phyloP scores from a whole-genome alignment of 2,329 filamentous ascomycete genomes.

The Colletotrichum tanaceti region DNA sequence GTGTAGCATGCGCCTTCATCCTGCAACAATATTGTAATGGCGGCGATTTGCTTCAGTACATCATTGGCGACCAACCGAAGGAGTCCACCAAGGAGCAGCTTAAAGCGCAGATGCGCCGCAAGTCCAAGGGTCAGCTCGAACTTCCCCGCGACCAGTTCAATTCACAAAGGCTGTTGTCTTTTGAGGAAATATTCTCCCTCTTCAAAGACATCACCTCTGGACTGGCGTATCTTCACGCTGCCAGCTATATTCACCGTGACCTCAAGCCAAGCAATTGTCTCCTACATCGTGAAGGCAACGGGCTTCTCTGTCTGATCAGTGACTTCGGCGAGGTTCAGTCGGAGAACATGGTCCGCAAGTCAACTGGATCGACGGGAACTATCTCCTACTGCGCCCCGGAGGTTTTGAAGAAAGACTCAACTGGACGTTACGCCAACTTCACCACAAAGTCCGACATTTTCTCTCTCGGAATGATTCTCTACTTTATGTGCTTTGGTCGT shows the following conservation, averaged over 20 bases:
- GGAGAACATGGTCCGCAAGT: constrained; percentile 83
- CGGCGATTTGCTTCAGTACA: constrained; percentile 88
- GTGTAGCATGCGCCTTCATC: constrained; percentile 94
- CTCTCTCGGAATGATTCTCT: constrained; percentile 96
- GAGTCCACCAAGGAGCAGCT: constrained; percentile 82
- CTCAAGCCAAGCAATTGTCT: constrained; percentile 97
- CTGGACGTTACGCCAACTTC: constrained; percentile 88
- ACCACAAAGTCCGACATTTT: constrained; percentile 99
- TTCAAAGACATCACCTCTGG: constrained; percentile 96
- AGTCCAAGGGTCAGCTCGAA: constrained; percentile 82
- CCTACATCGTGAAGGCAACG: constrained; percentile 79
- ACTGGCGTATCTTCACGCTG: constrained; percentile 86
- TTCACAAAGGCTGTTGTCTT: constrained; percentile 63
- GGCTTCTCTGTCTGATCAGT: constrained; percentile 86
- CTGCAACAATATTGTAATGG: constrained; percentile 97
- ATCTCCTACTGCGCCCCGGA: constrained; percentile 98
- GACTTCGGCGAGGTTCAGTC: constrained; percentile 98
- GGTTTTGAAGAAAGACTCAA: constrained; percentile 77
- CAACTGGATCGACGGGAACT: constrained; percentile 92
- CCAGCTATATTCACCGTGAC: constrained; percentile 96
- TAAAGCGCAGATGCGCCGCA: constrained; percentile 86
- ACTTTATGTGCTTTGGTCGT: constrained; percentile 95
- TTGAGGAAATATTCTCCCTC: constrained; percentile 96
- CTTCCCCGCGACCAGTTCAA: constrained; percentile 61
- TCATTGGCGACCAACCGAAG: constrained; percentile 75